These are phyloP conservation scores for Pelargonium cotyledonis DNA, from an alignment of 441 rosid species.

Conservation along the genomic window DNA sequence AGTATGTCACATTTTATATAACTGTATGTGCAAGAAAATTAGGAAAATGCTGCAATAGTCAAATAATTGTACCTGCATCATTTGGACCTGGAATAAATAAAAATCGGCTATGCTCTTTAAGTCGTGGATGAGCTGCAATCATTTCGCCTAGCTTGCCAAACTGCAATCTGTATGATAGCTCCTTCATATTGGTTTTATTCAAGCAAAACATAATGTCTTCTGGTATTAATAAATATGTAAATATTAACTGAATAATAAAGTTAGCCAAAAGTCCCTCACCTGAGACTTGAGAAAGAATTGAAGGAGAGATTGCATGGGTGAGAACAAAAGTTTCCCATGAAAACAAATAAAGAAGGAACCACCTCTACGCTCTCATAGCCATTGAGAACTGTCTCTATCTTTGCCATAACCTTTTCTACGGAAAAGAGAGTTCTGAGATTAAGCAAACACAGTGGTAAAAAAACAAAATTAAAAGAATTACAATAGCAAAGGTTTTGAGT, in stretches of 20 bases:
- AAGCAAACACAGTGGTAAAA: constrained; percentile 18
- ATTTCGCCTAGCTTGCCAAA: constrained; percentile 73
- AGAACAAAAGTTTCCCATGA: constrained; percentile 88
- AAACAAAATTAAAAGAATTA: constrained; percentile 8
- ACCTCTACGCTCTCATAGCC: constrained; percentile 76
- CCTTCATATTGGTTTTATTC: constrained; percentile 12
- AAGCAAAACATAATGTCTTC: constrained; percentile 13
- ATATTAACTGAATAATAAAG: background rate
- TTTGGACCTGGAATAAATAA: constrained; percentile 87
- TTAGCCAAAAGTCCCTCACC: constrained; percentile 38
- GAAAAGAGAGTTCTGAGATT: constrained; percentile 34
- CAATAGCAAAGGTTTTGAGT: constrained; percentile 17
- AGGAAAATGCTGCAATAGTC: constrained; percentile 1
- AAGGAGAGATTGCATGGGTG: constrained; percentile 73
- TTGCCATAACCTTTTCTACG: constrained; percentile 66
- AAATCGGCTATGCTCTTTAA: constrained; percentile 63
- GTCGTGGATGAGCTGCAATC: constrained; percentile 61
- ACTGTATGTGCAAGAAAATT: background rate
- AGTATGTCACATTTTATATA: constrained; percentile 7
- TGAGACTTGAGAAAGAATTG: constrained; percentile 66
- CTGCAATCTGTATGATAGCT: constrained; percentile 40
- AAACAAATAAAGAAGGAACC: constrained; percentile 86
- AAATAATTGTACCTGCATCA: constrained; percentile 59
- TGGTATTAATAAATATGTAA: background rate
- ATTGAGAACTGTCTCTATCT: constrained; percentile 63